These are phyloP conservation scores for Pisolithus microcarpus DNA, from an alignment of 768 basidiomycete genomes.

Conservation along the genomic window DNA sequence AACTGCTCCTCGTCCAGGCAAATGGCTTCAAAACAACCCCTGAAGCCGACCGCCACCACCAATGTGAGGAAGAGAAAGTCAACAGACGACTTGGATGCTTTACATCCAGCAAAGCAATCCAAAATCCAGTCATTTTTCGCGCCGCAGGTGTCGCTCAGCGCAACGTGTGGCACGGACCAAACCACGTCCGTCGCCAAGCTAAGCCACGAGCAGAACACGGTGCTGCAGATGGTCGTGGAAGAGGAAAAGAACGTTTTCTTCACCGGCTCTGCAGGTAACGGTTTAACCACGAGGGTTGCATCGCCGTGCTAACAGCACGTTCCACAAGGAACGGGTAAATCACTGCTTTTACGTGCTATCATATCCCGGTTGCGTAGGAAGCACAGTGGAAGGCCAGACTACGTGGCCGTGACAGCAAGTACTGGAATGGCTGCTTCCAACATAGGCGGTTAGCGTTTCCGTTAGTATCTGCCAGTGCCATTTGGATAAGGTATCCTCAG, in stretches of 20 bases:
- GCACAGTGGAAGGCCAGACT: slow-evolving; percentile 24
- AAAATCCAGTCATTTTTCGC: slow-evolving; percentile 22
- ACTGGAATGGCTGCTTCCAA: slow-evolving; percentile 43
- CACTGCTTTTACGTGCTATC: slow-evolving; percentile 50
- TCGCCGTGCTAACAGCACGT: not conserved
- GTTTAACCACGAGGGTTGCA: not conserved
- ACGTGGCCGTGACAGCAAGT: slow-evolving; percentile 41
- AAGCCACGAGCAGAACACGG: slow-evolving; percentile 46
- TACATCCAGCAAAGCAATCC: slow-evolving; percentile 12
- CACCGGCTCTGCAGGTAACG: slow-evolving; percentile 59
- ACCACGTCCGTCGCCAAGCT: slow-evolving; percentile 33
- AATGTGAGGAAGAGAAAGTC: slow-evolving; percentile 22
- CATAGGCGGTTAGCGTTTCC: slow-evolving; percentile 32
- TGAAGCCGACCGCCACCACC: slow-evolving; percentile 5
- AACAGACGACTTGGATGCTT: slow-evolving; percentile 1
- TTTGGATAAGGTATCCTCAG: slow-evolving; percentile 18
- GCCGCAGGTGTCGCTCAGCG: slow-evolving; percentile 21
- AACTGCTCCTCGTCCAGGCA: not conserved
- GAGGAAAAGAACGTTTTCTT: slow-evolving; percentile 58
- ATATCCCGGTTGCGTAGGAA: slow-evolving; percentile 42
- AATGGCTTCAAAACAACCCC: slow-evolving; percentile 5
- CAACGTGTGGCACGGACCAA: slow-evolving; percentile 24
- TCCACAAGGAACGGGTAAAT: slow-evolving; percentile 54
- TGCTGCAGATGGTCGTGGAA: slow-evolving; percentile 47
- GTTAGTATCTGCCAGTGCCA: too few relatives aligned